Evolutionary conservation across 73 alveolate species (phyloP).

Genomic region (Tetrahymena thermophila): DNA sequence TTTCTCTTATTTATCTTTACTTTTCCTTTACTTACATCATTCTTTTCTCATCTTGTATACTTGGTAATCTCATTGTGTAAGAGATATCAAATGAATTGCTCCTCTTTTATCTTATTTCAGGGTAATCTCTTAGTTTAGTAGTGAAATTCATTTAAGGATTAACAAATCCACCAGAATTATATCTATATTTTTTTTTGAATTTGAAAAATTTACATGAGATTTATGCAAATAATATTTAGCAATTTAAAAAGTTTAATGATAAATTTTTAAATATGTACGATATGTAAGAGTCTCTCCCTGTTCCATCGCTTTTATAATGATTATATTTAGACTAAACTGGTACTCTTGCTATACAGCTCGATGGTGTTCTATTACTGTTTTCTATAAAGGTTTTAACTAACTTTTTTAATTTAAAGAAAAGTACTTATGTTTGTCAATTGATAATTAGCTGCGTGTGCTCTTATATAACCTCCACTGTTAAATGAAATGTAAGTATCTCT

Average conservation of each 20-base stretch:
- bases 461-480: not conserved
- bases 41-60: not conserved
- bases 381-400: not conserved
- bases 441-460: not conserved
- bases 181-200: not conserved
- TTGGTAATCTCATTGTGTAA: not conserved
- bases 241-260: not conserved
- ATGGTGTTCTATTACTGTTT: not conserved
- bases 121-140: not conserved
- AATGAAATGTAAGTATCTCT: not conserved
- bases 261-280: not conserved
- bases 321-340: not conserved
- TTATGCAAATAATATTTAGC: not conserved
- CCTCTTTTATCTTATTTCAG: not conserved
- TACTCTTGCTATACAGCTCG: not conserved
- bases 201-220: not conserved
- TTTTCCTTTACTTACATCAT: not conserved
- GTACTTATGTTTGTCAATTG: not conserved
- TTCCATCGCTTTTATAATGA: not conserved
- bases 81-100: not conserved
- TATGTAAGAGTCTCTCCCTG: not conserved
- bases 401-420: not conserved
- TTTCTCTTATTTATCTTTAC: not conserved
- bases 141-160: not conserved
- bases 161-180: not conserved